Conservation (phyloP, 129 eudicot genomes). For the Erigeron canadensis region DNA sequence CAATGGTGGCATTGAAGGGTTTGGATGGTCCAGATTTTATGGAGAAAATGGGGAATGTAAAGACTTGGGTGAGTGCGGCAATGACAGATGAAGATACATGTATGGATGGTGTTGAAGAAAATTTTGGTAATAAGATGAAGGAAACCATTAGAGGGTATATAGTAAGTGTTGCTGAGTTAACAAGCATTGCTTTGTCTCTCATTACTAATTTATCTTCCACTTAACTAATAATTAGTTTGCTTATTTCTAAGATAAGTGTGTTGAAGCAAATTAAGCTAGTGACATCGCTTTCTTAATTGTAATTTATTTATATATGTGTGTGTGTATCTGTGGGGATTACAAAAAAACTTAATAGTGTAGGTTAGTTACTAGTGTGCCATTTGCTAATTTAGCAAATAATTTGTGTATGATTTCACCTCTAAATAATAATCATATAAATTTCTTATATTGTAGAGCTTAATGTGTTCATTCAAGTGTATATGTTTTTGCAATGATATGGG, state of each 20-base stretch:
- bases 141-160: conserved; percentile 33
- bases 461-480: not conserved
- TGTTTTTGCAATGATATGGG: too few species aligned
- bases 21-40: conserved; percentile 39
- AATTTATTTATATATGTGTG: not conserved
- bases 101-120: conserved; percentile 50
- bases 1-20: conserved; percentile 39
- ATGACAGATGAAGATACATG: conserved; percentile 56
- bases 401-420: not conserved
- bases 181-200: conserved; percentile 51
- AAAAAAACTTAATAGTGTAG: not conserved
- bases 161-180: conserved; percentile 39
- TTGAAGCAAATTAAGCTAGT: not conserved
- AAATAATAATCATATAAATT: conserved; percentile 1
- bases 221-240: not conserved
- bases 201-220: conserved; percentile 28
- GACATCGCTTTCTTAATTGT: not conserved
- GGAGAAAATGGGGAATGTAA: conserved; percentile 43
- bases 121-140: conserved; percentile 36
- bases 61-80: conserved; percentile 63
- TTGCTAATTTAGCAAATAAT: not conserved
- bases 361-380: not conserved
- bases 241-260: not conserved
- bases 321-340: not conserved
- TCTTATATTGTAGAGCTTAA: not conserved